Percentiles rank a stretch among this genome's conserved stretches.
Evolutionary conservation across 306 rosid species (phyloP).

Genomic region (Morella rubra): DNA sequence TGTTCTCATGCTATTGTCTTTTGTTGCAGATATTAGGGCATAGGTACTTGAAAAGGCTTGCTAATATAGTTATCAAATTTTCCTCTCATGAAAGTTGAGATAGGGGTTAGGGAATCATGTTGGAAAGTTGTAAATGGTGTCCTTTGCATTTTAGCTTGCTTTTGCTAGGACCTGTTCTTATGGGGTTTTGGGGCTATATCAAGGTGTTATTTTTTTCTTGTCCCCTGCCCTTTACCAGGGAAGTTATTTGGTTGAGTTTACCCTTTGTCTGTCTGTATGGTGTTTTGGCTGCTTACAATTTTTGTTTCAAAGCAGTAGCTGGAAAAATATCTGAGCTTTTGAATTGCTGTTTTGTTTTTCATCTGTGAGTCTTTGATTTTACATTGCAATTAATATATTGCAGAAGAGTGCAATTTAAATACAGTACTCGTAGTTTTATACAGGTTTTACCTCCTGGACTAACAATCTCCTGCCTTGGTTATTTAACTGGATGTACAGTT

Average conservation of each 20-base stretch:
- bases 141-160: constrained; percentile 1
- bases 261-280: neutral
- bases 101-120: neutral
- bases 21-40: neutral
- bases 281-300: neutral
- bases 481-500: neutral
- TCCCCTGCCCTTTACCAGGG: neutral
- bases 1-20: neutral
- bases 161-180: neutral
- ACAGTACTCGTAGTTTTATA: neutral
- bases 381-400: neutral
- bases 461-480: neutral
- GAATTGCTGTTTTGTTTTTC: neutral
- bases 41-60: neutral
- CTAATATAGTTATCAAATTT: neutral
- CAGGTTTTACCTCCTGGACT: too few relatives aligned
- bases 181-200: neutral
- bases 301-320: neutral
- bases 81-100: neutral
- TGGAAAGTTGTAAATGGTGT: neutral
- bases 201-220: neutral
- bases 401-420: neutral
- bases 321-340: too few relatives aligned
- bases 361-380: neutral
- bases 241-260: neutral